Conservation (phyloP, 371 early-diverging fungal species). For the Nematocida major region DNA sequence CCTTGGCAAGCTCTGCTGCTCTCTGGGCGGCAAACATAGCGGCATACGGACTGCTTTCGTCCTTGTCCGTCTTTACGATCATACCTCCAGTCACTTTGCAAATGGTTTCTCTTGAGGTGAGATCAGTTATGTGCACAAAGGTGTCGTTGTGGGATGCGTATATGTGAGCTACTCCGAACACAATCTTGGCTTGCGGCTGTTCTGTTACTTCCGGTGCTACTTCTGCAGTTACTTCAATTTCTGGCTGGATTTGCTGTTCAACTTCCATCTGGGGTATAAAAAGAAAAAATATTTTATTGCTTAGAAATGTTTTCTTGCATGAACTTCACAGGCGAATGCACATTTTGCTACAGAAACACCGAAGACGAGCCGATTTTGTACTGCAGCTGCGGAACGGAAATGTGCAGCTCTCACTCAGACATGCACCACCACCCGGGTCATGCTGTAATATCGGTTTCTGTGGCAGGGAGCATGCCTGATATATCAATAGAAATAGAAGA, state of each 20-base stretch:
- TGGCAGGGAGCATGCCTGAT: background rate
- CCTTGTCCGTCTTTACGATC: slow-evolving; percentile 99
- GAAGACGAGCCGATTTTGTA: background rate
- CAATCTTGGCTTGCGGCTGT: slow-evolving; percentile 38
- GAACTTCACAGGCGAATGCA: slow-evolving; percentile 40
- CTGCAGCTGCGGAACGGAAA: slow-evolving; percentile 15
- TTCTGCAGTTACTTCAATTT: slow-evolving; percentile 7
- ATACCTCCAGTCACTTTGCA: slow-evolving; percentile 98
- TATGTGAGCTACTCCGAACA: slow-evolving; percentile 95
- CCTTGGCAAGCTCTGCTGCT: slow-evolving; percentile 93
- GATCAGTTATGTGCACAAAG: slow-evolving; percentile 96
- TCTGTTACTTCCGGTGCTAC: background rate
- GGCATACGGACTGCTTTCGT: slow-evolving; percentile 99
- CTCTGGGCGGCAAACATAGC: slow-evolving; percentile 99
- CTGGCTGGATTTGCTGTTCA: slow-evolving; percentile 2
- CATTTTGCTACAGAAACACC: slow-evolving; percentile 17
- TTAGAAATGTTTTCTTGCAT: slow-evolving; percentile 20
- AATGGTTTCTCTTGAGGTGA: slow-evolving; percentile 98
- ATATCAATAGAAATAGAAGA: slow-evolving; percentile 4
- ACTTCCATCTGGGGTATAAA: slow-evolving; percentile 50
- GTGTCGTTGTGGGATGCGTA: slow-evolving; percentile 99
- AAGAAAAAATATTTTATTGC: slow-evolving; percentile 40
- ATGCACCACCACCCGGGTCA: background rate
- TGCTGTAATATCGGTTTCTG: background rate
- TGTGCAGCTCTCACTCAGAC: slow-evolving; percentile 4